These are phyloP conservation scores for Carallia pectinifolia DNA, from an alignment of 345 rosid genomes.

Conservation along the genomic window DNA sequence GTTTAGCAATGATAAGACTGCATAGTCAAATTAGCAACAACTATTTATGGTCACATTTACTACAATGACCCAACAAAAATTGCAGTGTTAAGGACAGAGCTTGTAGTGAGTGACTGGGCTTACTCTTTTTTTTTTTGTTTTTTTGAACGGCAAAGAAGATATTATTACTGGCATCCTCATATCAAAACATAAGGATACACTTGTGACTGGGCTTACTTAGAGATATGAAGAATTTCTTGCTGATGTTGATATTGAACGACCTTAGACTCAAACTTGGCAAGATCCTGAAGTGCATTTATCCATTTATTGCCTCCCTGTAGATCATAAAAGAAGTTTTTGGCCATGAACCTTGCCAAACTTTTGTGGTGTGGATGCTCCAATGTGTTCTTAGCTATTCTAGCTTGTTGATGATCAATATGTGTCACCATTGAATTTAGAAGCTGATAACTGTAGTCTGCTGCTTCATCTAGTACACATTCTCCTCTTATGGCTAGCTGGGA, in stretches of 20 bases:
- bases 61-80: too few relatives aligned
- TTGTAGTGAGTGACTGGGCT: neutral
- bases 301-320: constrained; percentile 23
- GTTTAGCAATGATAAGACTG: neutral
- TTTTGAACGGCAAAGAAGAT: too few relatives aligned
- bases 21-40: neutral
- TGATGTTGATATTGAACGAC: constrained; percentile 30
- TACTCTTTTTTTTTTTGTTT: too few relatives aligned
- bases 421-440: constrained; percentile 20
- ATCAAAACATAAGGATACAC: too few relatives aligned
- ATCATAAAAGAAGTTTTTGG: constrained; percentile 14
- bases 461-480: constrained; percentile 46
- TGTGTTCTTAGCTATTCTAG: constrained; percentile 19
- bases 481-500: constrained; percentile 45
- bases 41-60: too few relatives aligned
- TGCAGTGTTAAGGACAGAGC: too few relatives aligned
- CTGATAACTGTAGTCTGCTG: constrained; percentile 21
- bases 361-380: constrained; percentile 41
- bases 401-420: constrained; percentile 14
- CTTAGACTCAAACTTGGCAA: constrained; percentile 38
- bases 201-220: constrained; percentile 22
- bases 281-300: constrained; percentile 29
- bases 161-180: too few relatives aligned
- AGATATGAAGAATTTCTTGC: constrained; percentile 31
- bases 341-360: constrained; percentile 34